A percentile compares a stretch with the other conserved stretches of the same genome.
These are phyloP conservation scores for Ligustrum vulgare DNA, from an alignment of 257 asterid species.

Conservation along the genomic window DNA sequence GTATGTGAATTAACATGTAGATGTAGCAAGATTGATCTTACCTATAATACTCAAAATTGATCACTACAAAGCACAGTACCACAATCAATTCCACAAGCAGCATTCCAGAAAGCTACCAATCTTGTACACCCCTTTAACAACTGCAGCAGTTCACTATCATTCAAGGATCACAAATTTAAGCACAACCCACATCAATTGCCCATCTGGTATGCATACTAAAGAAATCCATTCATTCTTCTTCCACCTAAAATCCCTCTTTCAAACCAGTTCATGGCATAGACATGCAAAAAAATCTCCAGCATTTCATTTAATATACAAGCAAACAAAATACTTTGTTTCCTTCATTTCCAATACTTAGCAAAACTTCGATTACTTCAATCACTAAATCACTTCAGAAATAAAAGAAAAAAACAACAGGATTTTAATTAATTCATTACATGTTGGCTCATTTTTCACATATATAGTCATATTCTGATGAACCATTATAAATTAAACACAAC, in stretches of 20 bases:
- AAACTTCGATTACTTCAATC: conserved; percentile 10
- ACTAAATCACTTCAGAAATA: neutral
- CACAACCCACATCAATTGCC: neutral
- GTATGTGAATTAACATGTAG: no score
- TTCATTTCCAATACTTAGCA: conserved; percentile 21
- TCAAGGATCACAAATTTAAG: conserved; percentile 10
- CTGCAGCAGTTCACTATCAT: conserved; percentile 13
- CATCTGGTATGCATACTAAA: neutral
- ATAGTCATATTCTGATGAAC: conserved; percentile 11
- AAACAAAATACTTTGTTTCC: conserved; percentile 27
- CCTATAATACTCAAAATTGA: neutral
- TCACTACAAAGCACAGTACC: neutral
- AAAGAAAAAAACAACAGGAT: neutral
- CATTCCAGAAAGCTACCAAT: conserved; percentile 26
- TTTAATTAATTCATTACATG: neutral
- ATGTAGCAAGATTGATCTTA: no score
- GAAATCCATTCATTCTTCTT: neutral
- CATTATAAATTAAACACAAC: conserved; percentile 1
- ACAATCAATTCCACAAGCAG: conserved; percentile 12
- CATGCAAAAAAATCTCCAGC: neutral
- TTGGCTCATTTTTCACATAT: neutral
- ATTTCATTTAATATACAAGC: conserved; percentile 22
- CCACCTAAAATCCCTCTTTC: neutral
- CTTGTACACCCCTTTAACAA: conserved; percentile 38
- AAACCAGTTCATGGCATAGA: neutral